These are phyloP conservation scores for Cephaloascus albidus DNA, from an alignment of 805 yeast species.

Conservation along the genomic window DNA sequence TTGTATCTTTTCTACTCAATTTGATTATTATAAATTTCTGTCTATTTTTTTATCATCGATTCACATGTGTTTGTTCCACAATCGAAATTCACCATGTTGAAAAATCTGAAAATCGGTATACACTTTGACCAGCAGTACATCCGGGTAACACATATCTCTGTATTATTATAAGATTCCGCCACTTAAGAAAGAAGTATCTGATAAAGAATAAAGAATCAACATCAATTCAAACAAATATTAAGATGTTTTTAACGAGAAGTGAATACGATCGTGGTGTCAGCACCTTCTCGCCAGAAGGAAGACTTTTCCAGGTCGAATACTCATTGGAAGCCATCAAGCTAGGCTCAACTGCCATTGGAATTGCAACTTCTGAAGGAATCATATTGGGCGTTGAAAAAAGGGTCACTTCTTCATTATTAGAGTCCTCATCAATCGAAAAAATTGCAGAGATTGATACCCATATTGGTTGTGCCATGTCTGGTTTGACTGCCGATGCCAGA, in stretches of 20 bases:
- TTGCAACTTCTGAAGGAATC: constrained; percentile 91
- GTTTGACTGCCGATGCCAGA: constrained; percentile 97
- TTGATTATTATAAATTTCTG: too few relatives aligned
- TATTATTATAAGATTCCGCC: too few relatives aligned
- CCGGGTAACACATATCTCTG: too few relatives aligned
- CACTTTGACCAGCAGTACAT: too few relatives aligned
- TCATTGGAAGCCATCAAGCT: constrained; percentile 91
- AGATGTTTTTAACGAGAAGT: constrained; percentile 96
- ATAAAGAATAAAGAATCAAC: too few relatives aligned
- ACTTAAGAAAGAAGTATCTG: too few relatives aligned
- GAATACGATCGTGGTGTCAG: constrained; percentile 99
- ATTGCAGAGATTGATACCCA: constrained; percentile 91
- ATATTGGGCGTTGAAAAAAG: constrained; percentile 95
- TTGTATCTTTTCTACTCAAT: too few relatives aligned
- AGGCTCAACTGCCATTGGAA: constrained; percentile 98
- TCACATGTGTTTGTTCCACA: too few relatives aligned
- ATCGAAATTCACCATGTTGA: too few relatives aligned
- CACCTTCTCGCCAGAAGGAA: constrained; percentile 98
- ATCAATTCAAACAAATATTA: not conserved
- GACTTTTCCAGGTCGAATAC: constrained; percentile 95
- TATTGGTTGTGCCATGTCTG: constrained; percentile 98
- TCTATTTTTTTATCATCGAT: too few relatives aligned
- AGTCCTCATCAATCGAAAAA: constrained; percentile 89
- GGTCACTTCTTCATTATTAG: constrained; percentile 86
- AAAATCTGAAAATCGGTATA: too few relatives aligned